Base-by-base conservation (phyloP, 2,329 filamentous ascomycete species). In the Colletotrichum ledebouriae region DNA sequence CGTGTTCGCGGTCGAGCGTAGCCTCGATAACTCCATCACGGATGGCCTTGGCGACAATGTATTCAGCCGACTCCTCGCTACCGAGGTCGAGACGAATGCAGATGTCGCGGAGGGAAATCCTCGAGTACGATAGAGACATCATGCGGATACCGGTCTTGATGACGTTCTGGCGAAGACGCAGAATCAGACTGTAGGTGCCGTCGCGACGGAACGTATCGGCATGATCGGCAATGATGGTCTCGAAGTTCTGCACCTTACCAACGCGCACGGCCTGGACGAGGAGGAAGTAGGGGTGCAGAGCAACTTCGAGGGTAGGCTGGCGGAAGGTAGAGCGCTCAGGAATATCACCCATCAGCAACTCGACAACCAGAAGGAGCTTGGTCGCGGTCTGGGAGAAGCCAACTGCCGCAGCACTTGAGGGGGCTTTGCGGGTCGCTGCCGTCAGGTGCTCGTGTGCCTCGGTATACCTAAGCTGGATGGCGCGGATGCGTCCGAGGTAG, bases 121-220 rank as follows among this genome's bases (percentile, higher is more conserved):
- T 93, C 69, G 95, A 97, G 84, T 99, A 99, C 20, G 94, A 97
- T 72, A 99, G 86, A 46, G 95, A 98, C 89, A 99, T 97, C 94
- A 98, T 98, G 74, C 96, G 94, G 72, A 99, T 97, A 73, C 96
- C 96, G 3, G 96, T 99, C 86, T 97, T 97, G 89, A 99, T 98
- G 77, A 99, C 96, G 78, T 99, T 99, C 82, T 99, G 96, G 74
- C 96, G 91, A 70, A 99, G 87, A 71, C 96, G 94, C 71, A 98
- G 87, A 75, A 98, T 97, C 66, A 99, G 86, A 11, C 94, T 97
- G 84, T 98, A 98, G 20, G 95, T 98, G 65, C 93, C 93, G 78
- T 99, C 96, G 73, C 92, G 91, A 76, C 94, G 92, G 90, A 98
- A 99, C 11, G 90, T 91, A 50, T 92, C 89, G 66, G 91, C 90